Conservation (phyloP, 305 asterid genomes). For the Coffea humblotiana region DNA sequence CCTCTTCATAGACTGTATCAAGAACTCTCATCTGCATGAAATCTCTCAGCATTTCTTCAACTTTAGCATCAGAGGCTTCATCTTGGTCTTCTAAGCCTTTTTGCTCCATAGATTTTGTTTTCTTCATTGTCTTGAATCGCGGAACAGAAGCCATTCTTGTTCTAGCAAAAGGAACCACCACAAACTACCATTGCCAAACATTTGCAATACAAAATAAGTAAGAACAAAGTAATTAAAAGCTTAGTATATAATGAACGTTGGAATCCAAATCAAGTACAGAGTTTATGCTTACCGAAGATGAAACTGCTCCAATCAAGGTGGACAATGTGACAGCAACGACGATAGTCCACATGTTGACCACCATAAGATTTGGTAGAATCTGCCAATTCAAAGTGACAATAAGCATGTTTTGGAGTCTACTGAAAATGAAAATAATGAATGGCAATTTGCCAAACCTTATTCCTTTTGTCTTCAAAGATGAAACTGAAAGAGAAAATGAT, state of each 20-base stretch:
- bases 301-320: conserved; percentile 1
- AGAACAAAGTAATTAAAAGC: background rate
- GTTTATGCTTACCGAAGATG: background rate
- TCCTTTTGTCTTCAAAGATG: background rate
- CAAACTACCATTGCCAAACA: background rate
- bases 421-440: background rate
- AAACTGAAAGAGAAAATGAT: no score
- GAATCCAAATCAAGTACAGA: background rate
- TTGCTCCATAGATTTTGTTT: background rate
- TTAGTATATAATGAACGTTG: background rate
- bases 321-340: background rate
- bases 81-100: background rate
- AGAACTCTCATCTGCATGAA: conserved; percentile 7
- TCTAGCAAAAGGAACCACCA: conserved; percentile 7
- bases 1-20: conserved; percentile 7
- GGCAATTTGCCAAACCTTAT: background rate
- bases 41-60: conserved; percentile 1
- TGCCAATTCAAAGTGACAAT: background rate
- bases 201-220: background rate
- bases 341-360: background rate
- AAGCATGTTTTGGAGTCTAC: background rate
- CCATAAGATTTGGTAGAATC: conserved; percentile 1
- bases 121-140: background rate
- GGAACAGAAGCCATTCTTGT: conserved; percentile 2
- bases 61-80: conserved; percentile 3